phyloP scores from a whole-genome alignment of 2,329 filamentous ascomycete genomes.

The Aspergillus sclerotialis region DNA sequence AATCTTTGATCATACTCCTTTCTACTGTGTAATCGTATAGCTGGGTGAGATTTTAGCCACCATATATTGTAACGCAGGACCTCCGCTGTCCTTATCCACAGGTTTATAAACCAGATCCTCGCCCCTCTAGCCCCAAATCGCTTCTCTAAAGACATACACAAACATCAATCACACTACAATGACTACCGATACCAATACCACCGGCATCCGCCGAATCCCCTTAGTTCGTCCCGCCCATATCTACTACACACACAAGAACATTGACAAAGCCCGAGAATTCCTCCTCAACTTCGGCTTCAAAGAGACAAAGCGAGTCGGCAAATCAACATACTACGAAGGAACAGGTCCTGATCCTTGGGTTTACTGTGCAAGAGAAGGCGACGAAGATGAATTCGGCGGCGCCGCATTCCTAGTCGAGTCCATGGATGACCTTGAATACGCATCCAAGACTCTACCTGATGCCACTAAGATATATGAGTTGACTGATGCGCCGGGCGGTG shows the following conservation, averaged over 20 bases:
- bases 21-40: no score
- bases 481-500: conserved; percentile 28
- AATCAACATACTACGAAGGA: conserved; percentile 10
- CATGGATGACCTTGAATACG: conserved; percentile 7
- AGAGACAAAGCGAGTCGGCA: conserved; percentile 6
- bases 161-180: no score
- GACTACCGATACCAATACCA: no score
- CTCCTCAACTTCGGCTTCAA: conserved; percentile 11
- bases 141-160: no score
- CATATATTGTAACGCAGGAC: no score
- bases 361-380: conserved; percentile 8
- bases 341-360: conserved; percentile 11
- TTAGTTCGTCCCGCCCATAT: conserved; percentile 11
- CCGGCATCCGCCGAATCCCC: conserved; percentile 1
- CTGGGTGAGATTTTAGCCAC: no score
- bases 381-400: conserved; percentile 6
- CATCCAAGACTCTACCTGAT: conserved; percentile 1
- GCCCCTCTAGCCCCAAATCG: no score
- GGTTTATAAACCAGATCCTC: no score
- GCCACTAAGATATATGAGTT: conserved; percentile 2
- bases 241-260: conserved; percentile 12
- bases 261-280: conserved; percentile 10
- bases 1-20: no score
- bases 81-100: no score
- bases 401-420: conserved; percentile 10